phyloP scores from a whole-genome alignment of 2,329 filamentous ascomycete genomes.

The Trichoderma citrinoviride region DNA sequence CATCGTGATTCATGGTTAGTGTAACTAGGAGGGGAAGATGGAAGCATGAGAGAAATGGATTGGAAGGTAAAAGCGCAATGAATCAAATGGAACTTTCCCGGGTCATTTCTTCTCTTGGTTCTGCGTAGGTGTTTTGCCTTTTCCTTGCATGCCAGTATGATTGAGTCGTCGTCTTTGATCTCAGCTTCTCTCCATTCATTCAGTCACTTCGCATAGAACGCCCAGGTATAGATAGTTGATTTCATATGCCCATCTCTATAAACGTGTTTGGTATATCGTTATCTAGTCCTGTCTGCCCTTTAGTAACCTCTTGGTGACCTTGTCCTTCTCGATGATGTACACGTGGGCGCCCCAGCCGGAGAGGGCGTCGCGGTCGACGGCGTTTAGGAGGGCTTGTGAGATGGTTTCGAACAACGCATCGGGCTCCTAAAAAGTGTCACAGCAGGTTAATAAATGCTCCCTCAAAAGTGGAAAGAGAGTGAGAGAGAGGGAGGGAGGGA shows the following conservation, averaged over 20 bases:
- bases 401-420: slow-evolving; percentile 98
- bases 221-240: background rate
- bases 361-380: slow-evolving; percentile 92
- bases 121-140: background rate
- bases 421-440: slow-evolving; percentile 59
- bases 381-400: slow-evolving; percentile 91
- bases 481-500: background rate
- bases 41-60: too few species aligned
- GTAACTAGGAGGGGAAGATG: background rate
- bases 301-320: slow-evolving; percentile 97
- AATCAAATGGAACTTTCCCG: background rate
- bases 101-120: background rate
- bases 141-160: background rate
- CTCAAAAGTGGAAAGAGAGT: background rate
- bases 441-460: background rate
- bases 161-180: background rate
- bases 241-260: slow-evolving; percentile 5
- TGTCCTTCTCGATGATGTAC: slow-evolving; percentile 99
- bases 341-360: slow-evolving; percentile 98
- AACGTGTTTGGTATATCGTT: background rate
- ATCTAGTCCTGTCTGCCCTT: slow-evolving; percentile 47
- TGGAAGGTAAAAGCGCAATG: background rate
- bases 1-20: background rate
- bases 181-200: slow-evolving; percentile 24
- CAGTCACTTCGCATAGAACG: background rate